Conservation (phyloP, 225 moss, liverwort and hornwort genomes). For the Physcomitrellopsis africana region DNA sequence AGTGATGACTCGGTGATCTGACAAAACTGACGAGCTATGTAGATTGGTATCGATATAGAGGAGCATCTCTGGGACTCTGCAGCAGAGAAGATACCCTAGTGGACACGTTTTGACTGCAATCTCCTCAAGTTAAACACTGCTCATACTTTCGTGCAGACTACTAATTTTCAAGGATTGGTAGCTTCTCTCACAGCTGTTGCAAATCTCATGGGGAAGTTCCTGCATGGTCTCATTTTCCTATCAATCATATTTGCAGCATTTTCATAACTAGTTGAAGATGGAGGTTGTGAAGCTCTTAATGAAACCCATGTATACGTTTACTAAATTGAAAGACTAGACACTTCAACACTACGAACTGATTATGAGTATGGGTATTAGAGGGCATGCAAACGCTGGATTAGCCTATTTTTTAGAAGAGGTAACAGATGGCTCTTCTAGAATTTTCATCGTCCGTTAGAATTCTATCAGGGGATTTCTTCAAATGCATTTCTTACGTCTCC, state of each 20-base stretch:
- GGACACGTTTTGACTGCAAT: background rate
- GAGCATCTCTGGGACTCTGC: background rate
- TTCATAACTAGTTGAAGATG: background rate
- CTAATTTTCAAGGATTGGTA: background rate
- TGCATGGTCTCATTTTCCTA: background rate
- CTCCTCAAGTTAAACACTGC: background rate
- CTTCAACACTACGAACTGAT: conserved; percentile 11
- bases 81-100: background rate
- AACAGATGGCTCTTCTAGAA: conserved; percentile 10
- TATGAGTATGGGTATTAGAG: conserved; percentile 8
- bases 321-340: background rate
- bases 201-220: background rate
- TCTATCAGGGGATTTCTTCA: no score
- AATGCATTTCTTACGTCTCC: no score
- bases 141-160: conserved; percentile 12
- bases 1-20: background rate
- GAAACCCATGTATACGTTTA: background rate
- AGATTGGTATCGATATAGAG: background rate
- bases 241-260: background rate
- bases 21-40: conserved; percentile 3
- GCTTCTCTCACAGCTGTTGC: conserved; percentile 9
- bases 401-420: conserved; percentile 31
- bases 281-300: background rate
- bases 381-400: conserved; percentile 39
- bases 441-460: no score